phyloP scores from a whole-genome alignment of 2,329 filamentous ascomycete species.

The Arthrinium puccinioides region DNA sequence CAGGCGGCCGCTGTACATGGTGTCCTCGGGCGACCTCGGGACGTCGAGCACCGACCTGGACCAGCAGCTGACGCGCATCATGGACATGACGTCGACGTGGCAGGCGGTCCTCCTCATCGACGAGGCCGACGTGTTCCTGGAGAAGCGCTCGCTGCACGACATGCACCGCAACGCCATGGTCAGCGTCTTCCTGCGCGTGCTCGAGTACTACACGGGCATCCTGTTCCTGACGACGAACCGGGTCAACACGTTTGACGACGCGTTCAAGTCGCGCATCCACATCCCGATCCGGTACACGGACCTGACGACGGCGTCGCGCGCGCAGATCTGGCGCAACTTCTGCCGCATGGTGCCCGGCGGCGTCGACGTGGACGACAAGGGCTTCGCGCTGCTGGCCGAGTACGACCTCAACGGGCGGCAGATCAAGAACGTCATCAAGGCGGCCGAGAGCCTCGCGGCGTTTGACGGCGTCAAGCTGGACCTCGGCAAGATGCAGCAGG shows the following conservation, averaged over 20 bases:
- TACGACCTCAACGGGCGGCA: slow-evolving; percentile 23
- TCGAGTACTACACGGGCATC: slow-evolving; percentile 14
- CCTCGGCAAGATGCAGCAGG: slow-evolving; percentile 18
- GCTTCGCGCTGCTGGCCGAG: slow-evolving; percentile 10
- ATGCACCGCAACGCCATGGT: slow-evolving; percentile 12
- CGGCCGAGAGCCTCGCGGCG: slow-evolving; percentile 22
- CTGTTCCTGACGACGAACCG: slow-evolving; percentile 16
- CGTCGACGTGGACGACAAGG: slow-evolving; percentile 6
- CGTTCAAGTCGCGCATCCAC: slow-evolving; percentile 16
- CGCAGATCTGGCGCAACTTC: slow-evolving; percentile 19
- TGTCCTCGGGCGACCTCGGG: slow-evolving; percentile 23
- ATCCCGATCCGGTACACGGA: slow-evolving; percentile 14
- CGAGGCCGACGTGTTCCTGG: slow-evolving; percentile 24
- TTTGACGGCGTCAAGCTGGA: slow-evolving; percentile 20
- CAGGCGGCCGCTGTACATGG: slow-evolving; percentile 23
- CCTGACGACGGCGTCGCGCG: slow-evolving; percentile 9
- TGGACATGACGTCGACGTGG: slow-evolving; percentile 34
- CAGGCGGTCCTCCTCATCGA: slow-evolving; percentile 24
- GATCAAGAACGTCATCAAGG: slow-evolving; percentile 25
- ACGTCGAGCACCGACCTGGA: slow-evolving; percentile 16
- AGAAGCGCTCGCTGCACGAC: slow-evolving; percentile 20
- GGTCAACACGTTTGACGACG: slow-evolving; percentile 13
- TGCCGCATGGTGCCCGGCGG: slow-evolving; percentile 15
- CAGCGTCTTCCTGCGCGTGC: slow-evolving; percentile 11
- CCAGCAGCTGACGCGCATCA: slow-evolving; percentile 12